A percentile compares a stretch with the other conserved stretches of the same genome.
phyloP scores from a whole-genome alignment of 306 rosid genomes.

The Acacia crassicarpa region DNA sequence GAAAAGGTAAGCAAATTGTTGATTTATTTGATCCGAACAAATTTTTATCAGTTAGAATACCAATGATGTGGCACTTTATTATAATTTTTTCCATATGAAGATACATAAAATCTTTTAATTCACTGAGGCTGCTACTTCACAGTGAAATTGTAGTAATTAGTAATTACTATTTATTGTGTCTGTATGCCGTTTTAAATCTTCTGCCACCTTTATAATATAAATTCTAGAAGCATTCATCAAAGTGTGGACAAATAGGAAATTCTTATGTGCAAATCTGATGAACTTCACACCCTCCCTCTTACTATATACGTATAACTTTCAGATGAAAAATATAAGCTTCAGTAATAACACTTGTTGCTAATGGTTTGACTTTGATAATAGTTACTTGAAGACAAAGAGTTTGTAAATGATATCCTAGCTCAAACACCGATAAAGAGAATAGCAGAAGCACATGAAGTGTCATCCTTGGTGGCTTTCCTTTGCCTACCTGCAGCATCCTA shows the following conservation, averaged over 20 bases:
- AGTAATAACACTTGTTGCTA: conserved; percentile 1
- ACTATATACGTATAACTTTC: conserved; percentile 11
- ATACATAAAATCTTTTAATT: neutral
- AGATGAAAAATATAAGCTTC: neutral
- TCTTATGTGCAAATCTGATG: neutral
- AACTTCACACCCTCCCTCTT: neutral
- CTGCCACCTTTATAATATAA: neutral
- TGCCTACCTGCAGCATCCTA: conserved; percentile 88
- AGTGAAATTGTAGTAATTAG: neutral
- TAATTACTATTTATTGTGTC: neutral
- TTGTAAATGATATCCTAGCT: conserved; percentile 43
- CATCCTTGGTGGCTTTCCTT: conserved; percentile 81
- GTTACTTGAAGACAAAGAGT: conserved; percentile 51
- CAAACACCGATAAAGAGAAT: conserved; percentile 65
- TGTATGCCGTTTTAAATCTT: neutral
- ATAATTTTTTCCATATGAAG: neutral
- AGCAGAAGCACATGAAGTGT: conserved; percentile 78
- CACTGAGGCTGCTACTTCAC: neutral
- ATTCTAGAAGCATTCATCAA: neutral
- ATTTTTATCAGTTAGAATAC: neutral
- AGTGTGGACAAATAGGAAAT: neutral
- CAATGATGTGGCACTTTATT: neutral
- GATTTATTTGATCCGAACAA: neutral
- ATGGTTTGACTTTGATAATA: conserved; percentile 30
- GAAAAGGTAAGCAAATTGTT: neutral